A percentile compares a stretch with the other conserved stretches of the same genome.
phyloP scores from a whole-genome alignment of 495 filamentous ascomycete species.

The Oleoguttula mirabilis region DNA sequence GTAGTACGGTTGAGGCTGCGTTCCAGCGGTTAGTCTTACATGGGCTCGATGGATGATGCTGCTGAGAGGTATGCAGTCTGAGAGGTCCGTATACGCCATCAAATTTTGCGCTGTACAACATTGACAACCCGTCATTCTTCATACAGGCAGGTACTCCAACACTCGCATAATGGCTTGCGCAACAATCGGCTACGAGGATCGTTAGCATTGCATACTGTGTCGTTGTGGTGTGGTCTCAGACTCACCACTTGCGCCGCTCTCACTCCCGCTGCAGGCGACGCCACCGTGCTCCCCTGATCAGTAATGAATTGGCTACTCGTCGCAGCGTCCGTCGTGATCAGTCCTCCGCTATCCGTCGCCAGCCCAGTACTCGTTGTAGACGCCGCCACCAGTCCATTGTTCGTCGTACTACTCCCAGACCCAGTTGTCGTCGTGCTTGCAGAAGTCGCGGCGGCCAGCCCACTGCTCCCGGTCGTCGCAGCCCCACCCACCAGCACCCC shows the following conservation, averaged over 20 bases:
- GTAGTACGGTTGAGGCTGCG: too few species aligned
- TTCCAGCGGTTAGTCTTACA: too few species aligned
- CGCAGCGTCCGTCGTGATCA: too few species aligned
- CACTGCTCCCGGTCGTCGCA: not conserved
- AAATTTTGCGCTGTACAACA: too few species aligned
- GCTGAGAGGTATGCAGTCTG: too few species aligned
- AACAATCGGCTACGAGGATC: not conserved
- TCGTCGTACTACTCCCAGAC: not conserved
- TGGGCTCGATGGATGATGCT: too few species aligned
- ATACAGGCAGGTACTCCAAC: not conserved
- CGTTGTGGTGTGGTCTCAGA: too few species aligned
- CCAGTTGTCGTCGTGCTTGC: not conserved
- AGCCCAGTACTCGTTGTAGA: not conserved
- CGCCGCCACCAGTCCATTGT: slow-evolving; percentile 9
- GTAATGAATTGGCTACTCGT: slow-evolving; percentile 5
- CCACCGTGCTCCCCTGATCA: slow-evolving; percentile 12
- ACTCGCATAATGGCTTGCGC: not conserved
- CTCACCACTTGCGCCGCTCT: slow-evolving; percentile 13
- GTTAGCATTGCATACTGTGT: too few species aligned
- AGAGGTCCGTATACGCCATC: too few species aligned
- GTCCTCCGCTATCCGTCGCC: not conserved
- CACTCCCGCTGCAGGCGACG: slow-evolving; percentile 11
- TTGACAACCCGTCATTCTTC: too few species aligned
- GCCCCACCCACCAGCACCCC: slow-evolving; percentile 11
- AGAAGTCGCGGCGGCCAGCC: not conserved